These are phyloP conservation scores for Sodiomyces alkalinus DNA, from an alignment of 2,329 filamentous ascomycete genomes.

Conservation along the genomic window DNA sequence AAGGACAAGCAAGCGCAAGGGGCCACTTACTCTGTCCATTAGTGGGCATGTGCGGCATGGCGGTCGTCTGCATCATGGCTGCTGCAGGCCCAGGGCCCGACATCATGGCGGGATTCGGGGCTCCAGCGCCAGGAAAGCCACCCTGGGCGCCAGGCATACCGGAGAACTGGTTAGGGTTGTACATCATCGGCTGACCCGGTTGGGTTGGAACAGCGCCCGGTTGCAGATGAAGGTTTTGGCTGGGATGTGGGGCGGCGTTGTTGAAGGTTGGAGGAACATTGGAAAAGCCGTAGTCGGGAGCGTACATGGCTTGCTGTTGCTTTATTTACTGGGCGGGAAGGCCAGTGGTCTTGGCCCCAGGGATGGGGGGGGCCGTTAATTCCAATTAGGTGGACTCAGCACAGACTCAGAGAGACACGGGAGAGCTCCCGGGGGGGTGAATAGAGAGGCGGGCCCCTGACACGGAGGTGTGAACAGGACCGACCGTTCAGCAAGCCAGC, in stretches of 20 bases:
- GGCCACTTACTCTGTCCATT: conserved; percentile 43
- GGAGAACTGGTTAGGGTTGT: conserved; percentile 41
- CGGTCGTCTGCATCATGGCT: conserved; percentile 53
- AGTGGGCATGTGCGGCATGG: conserved; percentile 41
- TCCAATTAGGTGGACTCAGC: no score
- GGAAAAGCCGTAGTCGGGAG: conserved; percentile 37
- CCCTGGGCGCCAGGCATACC: conserved; percentile 21
- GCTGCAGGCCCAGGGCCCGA: conserved; percentile 33
- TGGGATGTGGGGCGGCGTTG: conserved; percentile 28
- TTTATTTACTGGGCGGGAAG: conserved; percentile 5
- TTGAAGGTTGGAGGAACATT: conserved; percentile 37
- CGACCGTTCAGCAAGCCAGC: no score
- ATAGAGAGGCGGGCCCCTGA: no score
- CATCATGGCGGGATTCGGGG: conserved; percentile 40
- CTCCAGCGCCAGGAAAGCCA: conserved; percentile 29
- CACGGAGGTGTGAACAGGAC: no score
- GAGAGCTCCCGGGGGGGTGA: no score
- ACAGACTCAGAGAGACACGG: conserved; percentile 6
- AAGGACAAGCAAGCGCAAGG: conserved; percentile 10
- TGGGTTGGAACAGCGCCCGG: conserved; percentile 24
- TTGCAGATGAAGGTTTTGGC: conserved; percentile 28
- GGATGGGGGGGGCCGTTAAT: no score
- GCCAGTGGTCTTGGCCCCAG: conserved; percentile 1
- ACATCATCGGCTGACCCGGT: conserved; percentile 36
- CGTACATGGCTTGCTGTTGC: conserved; percentile 30